phyloP scores from a whole-genome alignment of 495 filamentous ascomycete genomes.

The Melanomma pulvis-pyrius region DNA sequence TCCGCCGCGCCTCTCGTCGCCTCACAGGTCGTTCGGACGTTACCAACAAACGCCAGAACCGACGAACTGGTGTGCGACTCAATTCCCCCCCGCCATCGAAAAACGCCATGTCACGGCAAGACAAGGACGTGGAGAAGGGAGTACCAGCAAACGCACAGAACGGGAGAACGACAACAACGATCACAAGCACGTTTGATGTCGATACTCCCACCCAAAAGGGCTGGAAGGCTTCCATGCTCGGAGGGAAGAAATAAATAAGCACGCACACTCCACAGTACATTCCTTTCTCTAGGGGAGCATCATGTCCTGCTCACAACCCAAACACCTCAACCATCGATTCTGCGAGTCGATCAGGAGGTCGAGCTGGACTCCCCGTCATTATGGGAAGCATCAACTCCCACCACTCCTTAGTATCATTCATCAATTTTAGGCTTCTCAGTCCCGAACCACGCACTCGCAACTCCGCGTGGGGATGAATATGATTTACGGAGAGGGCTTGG shows the following conservation, averaged over 20 bases:
- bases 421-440: not conserved
- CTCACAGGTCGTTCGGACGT: constrained; percentile 44
- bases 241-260: constrained; percentile 29
- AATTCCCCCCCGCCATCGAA: constrained; percentile 27
- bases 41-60: constrained; percentile 30
- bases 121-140: constrained; percentile 37
- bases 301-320: not conserved
- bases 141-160: constrained; percentile 17
- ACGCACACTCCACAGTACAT: not conserved
- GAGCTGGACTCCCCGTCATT: not conserved
- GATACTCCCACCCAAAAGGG: constrained; percentile 34
- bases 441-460: not conserved
- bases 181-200: constrained; percentile 38
- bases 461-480: constrained; percentile 2
- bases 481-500: not conserved
- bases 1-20: constrained; percentile 52
- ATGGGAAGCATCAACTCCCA: not conserved
- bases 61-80: constrained; percentile 36
- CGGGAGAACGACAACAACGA: constrained; percentile 33
- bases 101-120: not conserved
- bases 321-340: constrained; percentile 2
- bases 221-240: constrained; percentile 30
- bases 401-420: not conserved
- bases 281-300: not conserved
- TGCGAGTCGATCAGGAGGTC: constrained; percentile 7